Base-by-base conservation (phyloP, 1,139 yeast genomes). In the Nakaseomyces delphensis region DNA sequence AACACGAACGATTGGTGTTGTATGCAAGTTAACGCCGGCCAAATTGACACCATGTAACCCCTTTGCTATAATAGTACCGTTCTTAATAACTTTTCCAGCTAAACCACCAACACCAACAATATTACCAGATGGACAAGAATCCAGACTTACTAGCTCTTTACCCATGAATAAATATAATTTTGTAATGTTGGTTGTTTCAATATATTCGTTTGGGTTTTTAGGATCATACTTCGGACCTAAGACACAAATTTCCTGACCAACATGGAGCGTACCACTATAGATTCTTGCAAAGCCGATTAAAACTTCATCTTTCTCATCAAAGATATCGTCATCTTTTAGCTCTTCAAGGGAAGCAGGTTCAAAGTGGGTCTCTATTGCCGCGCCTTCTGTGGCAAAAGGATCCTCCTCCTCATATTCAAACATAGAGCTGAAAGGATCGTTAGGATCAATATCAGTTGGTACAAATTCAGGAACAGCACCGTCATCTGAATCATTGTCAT, bases 91-190 rank as follows among this genome's bases (percentile, higher is more conserved):
- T 41, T 77, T 77, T 9, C 84, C 83, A 16, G 83, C 96, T 33
- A 93, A 70, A 0, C 98, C 98, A 21, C 87, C 93, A 42, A 93
- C 82, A 39, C 97, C 99, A 6, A 86, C 94, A 50, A 93, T 86
- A 52, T 84, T 86, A 28, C 99, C 99, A 1, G 97, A 93, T 1
- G 96, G 96, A 3, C 91, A 96, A 10, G 71, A 73, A 24, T 80
- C 73, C 53, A 93, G 70, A 10, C 86, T 71, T 2, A 87, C 78
- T 43, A 91, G 69, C 48, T 91, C 97, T 49, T 91, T 71, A 11
- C 98, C 99, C 98, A 93, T 93, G 40, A 93, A 70, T 47, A 91
- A 67, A 56, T 76, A 89, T 37, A 93, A 66, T 38, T 81, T 85
- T 11, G 82, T 73, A 27, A 93, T 73, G 1, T 65, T 66, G 1